Percentiles rank a stretch among this genome's conserved stretches.
These are phyloP conservation scores for Populus alba DNA, from an alignment of 345 rosid species.

Conservation along the genomic window DNA sequence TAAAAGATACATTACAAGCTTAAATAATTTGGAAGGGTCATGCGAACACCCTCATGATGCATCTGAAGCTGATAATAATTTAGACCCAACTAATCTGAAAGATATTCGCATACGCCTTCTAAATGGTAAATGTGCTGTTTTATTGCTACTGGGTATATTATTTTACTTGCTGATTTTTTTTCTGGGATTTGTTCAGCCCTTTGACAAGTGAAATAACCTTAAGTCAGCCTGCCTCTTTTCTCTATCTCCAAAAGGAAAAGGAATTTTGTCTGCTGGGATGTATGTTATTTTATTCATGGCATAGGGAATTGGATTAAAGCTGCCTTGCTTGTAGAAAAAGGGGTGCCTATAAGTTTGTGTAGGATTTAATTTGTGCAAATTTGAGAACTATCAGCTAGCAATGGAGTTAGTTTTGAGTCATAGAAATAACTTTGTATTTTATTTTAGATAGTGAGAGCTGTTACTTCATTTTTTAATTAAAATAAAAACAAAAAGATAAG, in stretches of 20 bases:
- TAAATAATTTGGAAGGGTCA: conserved; percentile 61
- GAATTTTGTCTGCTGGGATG: neutral
- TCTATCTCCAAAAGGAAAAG: neutral
- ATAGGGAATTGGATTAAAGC: neutral
- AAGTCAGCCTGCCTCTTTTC: neutral
- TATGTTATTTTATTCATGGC: neutral
- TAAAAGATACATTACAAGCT: conserved; percentile 61
- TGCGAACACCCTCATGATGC: conserved; percentile 55
- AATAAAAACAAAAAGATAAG: neutral
- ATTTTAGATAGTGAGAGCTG: neutral
- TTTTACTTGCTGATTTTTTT: neutral
- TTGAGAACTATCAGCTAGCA: neutral
- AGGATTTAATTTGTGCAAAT: neutral
- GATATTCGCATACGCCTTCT: conserved; percentile 84
- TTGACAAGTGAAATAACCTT: neutral
- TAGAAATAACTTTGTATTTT: neutral
- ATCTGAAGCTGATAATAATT: conserved; percentile 39
- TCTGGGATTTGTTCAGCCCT: neutral
- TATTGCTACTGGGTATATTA: neutral
- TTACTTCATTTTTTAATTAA: neutral
- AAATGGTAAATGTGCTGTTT: conserved; percentile 55
- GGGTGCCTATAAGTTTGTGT: neutral
- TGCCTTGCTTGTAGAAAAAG: neutral
- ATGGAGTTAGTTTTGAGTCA: neutral
- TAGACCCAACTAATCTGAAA: conserved; percentile 60